Evolutionary conservation across 2,329 filamentous ascomycete genomes (phyloP).

Genomic region (Epichloe elymi): DNA sequence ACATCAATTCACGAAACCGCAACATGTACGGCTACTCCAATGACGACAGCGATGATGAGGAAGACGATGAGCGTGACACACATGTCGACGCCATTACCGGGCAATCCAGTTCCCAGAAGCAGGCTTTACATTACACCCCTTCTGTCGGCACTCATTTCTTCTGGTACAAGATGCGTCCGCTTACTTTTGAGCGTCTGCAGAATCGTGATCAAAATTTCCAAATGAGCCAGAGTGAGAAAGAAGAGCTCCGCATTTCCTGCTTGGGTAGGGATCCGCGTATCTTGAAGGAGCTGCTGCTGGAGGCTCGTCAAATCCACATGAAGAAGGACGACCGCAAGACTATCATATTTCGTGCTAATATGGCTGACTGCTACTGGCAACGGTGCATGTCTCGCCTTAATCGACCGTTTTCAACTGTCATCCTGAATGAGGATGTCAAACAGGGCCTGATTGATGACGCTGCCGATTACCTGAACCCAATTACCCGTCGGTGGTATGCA

Average conservation of each 20-base stretch:
- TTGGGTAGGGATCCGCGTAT: constrained; percentile 47
- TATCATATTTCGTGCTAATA: constrained; percentile 49
- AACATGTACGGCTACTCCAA: constrained; percentile 33
- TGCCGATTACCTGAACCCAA: constrained; percentile 48
- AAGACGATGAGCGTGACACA: constrained; percentile 28
- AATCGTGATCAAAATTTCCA: constrained; percentile 27
- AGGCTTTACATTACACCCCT: constrained; percentile 49
- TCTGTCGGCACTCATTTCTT: constrained; percentile 56
- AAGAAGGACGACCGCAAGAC: constrained; percentile 49
- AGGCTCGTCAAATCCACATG: constrained; percentile 41
- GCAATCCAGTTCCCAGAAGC: constrained; percentile 23
- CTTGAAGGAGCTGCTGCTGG: constrained; percentile 48
- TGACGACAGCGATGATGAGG: constrained; percentile 22
- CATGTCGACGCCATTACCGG: constrained; percentile 13
- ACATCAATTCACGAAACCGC: constrained; percentile 39
- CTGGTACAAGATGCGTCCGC: constrained; percentile 45
- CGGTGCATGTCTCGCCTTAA: constrained; percentile 47
- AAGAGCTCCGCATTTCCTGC: constrained; percentile 47
- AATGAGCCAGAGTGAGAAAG: constrained; percentile 35
- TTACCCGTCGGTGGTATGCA: constrained; percentile 64
- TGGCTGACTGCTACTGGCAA: constrained; percentile 40
- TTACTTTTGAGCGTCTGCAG: constrained; percentile 43
- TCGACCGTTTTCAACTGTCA: constrained; percentile 52
- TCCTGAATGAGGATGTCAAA: constrained; percentile 49
- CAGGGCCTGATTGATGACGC: constrained; percentile 46